A percentile compares a stretch with the other conserved stretches of the same genome.
phyloP scores from a whole-genome alignment of 768 basidiomycete species.

The Boletales sp. region DNA sequence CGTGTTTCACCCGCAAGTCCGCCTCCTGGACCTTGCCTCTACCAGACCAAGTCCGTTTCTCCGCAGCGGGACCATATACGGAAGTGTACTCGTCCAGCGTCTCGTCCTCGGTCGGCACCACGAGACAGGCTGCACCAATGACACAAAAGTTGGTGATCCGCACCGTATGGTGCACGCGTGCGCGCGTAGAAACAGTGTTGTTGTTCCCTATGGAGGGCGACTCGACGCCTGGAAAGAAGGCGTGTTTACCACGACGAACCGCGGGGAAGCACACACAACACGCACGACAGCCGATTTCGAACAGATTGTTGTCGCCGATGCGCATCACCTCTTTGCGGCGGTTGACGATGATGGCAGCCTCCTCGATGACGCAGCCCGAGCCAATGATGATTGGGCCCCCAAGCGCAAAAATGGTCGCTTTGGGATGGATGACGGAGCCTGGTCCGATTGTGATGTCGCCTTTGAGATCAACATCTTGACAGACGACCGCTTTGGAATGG shows the following conservation, averaged over 20 bases:
- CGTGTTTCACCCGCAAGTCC: slow-evolving; percentile 82
- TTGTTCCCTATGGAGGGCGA: slow-evolving; percentile 76
- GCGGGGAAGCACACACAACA: slow-evolving; percentile 16
- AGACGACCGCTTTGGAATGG: slow-evolving; percentile 86
- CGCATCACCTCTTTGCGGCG: slow-evolving; percentile 86
- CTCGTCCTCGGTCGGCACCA: slow-evolving; percentile 78
- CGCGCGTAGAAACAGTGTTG: slow-evolving; percentile 84
- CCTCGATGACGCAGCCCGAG: slow-evolving; percentile 86
- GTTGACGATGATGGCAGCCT: slow-evolving; percentile 87
- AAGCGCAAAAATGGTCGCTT: slow-evolving; percentile 89
- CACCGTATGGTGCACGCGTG: slow-evolving; percentile 81
- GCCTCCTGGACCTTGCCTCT: slow-evolving; percentile 79
- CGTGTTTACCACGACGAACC: neutral
- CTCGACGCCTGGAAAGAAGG: slow-evolving; percentile 67
- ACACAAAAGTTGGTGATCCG: slow-evolving; percentile 77
- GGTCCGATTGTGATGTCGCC: slow-evolving; percentile 92
- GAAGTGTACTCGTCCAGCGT: slow-evolving; percentile 79
- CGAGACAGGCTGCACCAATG: slow-evolving; percentile 75
- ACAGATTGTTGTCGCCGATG: slow-evolving; percentile 90
- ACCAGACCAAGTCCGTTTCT: slow-evolving; percentile 81
- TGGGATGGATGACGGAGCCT: slow-evolving; percentile 90
- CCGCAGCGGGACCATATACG: slow-evolving; percentile 72
- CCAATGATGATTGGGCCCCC: slow-evolving; percentile 91
- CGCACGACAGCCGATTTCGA: slow-evolving; percentile 92
- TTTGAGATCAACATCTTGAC: slow-evolving; percentile 91